These are phyloP conservation scores for Ganoderma meredithae DNA, from an alignment of 1,284 basidiomycete genomes.

Conservation along the genomic window DNA sequence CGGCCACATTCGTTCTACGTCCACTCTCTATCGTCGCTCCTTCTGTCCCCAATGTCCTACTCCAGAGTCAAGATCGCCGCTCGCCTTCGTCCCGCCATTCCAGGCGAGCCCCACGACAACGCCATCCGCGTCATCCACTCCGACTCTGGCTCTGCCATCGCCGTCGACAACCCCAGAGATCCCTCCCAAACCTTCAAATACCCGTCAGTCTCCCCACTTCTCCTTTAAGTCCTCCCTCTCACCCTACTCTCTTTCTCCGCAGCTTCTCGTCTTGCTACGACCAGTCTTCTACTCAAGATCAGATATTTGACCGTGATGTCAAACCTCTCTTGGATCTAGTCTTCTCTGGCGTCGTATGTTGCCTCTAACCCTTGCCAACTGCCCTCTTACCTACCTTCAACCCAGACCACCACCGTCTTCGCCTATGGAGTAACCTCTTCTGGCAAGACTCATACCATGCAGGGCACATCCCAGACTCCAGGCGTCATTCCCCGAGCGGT, in stretches of 20 bases:
- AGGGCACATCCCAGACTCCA: slow-evolving; percentile 70
- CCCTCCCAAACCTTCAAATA: slow-evolving; percentile 72
- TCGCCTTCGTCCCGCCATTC: slow-evolving; percentile 67
- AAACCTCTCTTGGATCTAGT: slow-evolving; percentile 74
- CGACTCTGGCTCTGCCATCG: slow-evolving; percentile 54
- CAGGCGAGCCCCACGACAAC: slow-evolving; percentile 67
- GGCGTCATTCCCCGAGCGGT: slow-evolving; percentile 85
- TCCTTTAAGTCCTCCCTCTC: neutral
- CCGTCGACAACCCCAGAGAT: slow-evolving; percentile 72
- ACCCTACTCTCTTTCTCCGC: neutral
- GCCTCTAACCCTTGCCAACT: neutral
- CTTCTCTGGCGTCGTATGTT: slow-evolving; percentile 70
- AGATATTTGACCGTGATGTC: slow-evolving; percentile 76
- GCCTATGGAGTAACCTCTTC: slow-evolving; percentile 86
- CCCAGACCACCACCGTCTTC: slow-evolving; percentile 79
- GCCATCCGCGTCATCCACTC: slow-evolving; percentile 59
- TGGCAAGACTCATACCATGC: slow-evolving; percentile 89
- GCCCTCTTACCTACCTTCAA: neutral
- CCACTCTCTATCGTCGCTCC: neutral
- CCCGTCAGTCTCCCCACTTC: slow-evolving; percentile 60
- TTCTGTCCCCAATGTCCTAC: slow-evolving; percentile 24
- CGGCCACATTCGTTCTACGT: neutral
- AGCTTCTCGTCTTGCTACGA: slow-evolving; percentile 79
- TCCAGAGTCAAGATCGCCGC: slow-evolving; percentile 62
- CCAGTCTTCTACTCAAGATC: slow-evolving; percentile 67